Evolutionary conservation across 2,329 filamentous ascomycete genomes (phyloP), one percentile per base, ranked within the genome.

Genomic region (Fusarium albidum): DNA sequence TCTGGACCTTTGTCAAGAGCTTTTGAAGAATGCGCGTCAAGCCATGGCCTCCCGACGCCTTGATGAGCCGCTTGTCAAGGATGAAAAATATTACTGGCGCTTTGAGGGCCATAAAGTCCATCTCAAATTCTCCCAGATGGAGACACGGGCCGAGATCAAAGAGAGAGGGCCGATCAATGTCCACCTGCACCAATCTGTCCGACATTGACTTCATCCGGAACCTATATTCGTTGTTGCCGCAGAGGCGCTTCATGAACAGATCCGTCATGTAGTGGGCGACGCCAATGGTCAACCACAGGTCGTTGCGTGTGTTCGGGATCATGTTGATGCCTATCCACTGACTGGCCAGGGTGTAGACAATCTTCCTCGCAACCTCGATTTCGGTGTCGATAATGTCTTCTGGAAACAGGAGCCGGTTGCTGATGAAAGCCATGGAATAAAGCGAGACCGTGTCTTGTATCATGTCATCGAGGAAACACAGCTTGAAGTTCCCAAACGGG

Each of bases 311-410:
- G 68, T 92, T 91, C 1, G 95, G 89, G 40, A 96, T 88, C 62
- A 99, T 90, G 68, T 93, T 93, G 59, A 99, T 89, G 13, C 95
- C 95, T 60, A 95, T 91, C 90, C 94, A 99, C 71, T 99, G 95
- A 53, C 87, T 91, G 10, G 95, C 91, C 40, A 98, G 79, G 1
- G 92, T 88, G 69, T 95, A 89, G 9, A 96, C 88, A 15, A 99
- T 77, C 47, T 85, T 87, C 55, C 92, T 84, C 5, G 92, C 96
- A 10, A 90, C 89, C 26, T 91, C 86, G 63, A 95, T 86, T 65
- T 96, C 87, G 0, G 88, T 87, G 66, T 99, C 94, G 64, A 96
- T 88, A 29, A 98, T 85, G 27, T 91, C 88, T 59, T 92, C 87
- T 0, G 92, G 90, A 66, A 92, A 96, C 1, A 99, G 83, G 1